Evolutionary conservation across 139 green algal species (phyloP).

Genomic region (Chara braunii): DNA sequence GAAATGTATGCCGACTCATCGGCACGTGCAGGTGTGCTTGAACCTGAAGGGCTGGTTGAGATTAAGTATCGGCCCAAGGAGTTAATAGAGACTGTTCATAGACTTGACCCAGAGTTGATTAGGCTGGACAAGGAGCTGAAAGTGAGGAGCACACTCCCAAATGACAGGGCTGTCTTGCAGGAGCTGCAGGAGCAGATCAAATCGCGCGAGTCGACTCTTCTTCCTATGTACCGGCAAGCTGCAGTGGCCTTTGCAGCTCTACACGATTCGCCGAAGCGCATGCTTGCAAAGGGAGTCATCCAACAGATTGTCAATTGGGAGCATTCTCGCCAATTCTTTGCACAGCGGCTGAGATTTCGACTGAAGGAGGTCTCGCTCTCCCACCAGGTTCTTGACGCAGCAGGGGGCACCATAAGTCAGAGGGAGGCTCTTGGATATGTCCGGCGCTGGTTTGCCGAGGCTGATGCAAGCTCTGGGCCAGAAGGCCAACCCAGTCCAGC

Average conservation of each 20-base stretch:
- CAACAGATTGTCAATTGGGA: slow-evolving; percentile 76
- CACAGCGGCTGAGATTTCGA: slow-evolving; percentile 61
- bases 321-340: slow-evolving; percentile 73
- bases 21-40: slow-evolving; percentile 79
- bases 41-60: slow-evolving; percentile 94
- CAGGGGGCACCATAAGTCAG: not conserved
- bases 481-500: no score
- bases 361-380: slow-evolving; percentile 32
- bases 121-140: slow-evolving; percentile 9
- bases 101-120: slow-evolving; percentile 66
- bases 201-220: not conserved
- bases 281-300: slow-evolving; percentile 85
- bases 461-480: no score
- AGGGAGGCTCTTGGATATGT: slow-evolving; percentile 1
- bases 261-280: slow-evolving; percentile 90
- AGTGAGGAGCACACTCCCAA: slow-evolving; percentile 2
- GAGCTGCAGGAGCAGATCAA: slow-evolving; percentile 26
- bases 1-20: slow-evolving; percentile 53
- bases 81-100: slow-evolving; percentile 76
- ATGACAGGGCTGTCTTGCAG: not conserved
- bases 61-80: slow-evolving; percentile 91
- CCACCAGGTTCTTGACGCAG: not conserved
- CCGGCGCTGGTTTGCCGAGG: not conserved
- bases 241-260: slow-evolving; percentile 82
- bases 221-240: slow-evolving; percentile 74